These are phyloP conservation scores for Aspergillus taichungensis DNA, from an alignment of 495 filamentous ascomycete species.

Conservation along the genomic window DNA sequence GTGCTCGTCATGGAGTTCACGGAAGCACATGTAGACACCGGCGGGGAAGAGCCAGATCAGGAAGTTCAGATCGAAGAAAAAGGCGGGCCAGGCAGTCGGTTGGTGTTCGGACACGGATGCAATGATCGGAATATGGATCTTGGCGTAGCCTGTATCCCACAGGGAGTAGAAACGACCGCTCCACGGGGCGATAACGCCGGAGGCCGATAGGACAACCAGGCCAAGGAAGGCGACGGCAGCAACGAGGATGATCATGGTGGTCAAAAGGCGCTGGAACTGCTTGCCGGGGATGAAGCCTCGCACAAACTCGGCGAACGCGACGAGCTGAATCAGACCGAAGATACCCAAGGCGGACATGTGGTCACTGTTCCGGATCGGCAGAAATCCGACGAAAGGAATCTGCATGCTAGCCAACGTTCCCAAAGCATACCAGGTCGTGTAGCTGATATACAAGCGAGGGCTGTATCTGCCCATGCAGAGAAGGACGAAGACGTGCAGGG, in stretches of 20 bases:
- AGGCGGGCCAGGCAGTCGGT: constrained; percentile 98
- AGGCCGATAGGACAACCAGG: constrained; percentile 73
- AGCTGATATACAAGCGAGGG: constrained; percentile 87
- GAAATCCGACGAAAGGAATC: constrained; percentile 96
- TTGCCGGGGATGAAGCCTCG: constrained; percentile 78
- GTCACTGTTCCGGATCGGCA: constrained; percentile 93
- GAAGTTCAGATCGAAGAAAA: constrained; percentile 98
- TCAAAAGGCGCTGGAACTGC: constrained; percentile 83
- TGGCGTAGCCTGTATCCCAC: constrained; percentile 98
- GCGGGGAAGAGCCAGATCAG: constrained; percentile 99
- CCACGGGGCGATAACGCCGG: constrained; percentile 94
- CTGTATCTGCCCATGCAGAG: constrained; percentile 97
- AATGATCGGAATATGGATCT: constrained; percentile 99
- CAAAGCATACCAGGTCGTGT: constrained; percentile 95
- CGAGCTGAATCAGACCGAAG: constrained; percentile 91
- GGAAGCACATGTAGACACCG: constrained; percentile 97
- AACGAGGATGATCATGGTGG: constrained; percentile 68
- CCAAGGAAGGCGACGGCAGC: constrained; percentile 64
- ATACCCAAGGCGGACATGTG: constrained; percentile 98
- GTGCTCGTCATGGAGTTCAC: constrained; percentile 86
- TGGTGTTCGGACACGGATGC: constrained; percentile 99
- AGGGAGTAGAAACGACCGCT: constrained; percentile 98
- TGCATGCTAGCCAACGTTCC: constrained; percentile 99
- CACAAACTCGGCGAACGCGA: constrained; percentile 87
- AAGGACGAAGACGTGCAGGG: constrained; percentile 90